A percentile compares a stretch with the other conserved stretches of the same genome.
These are phyloP conservation scores for Boeremia lycopersici DNA, from an alignment of 2,329 filamentous ascomycete species.

Conservation along the genomic window DNA sequence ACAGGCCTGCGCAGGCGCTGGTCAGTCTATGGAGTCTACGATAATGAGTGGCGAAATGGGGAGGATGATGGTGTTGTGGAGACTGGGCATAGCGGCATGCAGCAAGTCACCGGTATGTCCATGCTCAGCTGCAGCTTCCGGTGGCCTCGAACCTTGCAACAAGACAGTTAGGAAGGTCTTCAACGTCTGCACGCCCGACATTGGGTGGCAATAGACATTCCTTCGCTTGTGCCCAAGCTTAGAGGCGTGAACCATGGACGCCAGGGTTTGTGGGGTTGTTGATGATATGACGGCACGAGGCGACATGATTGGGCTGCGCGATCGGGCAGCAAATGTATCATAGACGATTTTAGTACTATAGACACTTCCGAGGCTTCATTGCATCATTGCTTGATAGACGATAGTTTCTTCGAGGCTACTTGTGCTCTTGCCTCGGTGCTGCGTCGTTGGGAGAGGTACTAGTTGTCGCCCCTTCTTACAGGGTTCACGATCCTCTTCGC, in stretches of 20 bases:
- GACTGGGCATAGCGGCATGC: slow-evolving; percentile 22
- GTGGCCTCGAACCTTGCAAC: slow-evolving; percentile 19
- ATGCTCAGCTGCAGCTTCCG: slow-evolving; percentile 21
- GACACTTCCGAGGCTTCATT: slow-evolving; percentile 24
- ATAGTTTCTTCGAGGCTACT: background rate
- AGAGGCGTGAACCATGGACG: slow-evolving; percentile 27
- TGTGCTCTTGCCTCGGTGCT: background rate
- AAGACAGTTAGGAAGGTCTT: slow-evolving; percentile 18
- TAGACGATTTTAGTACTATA: slow-evolving; percentile 25
- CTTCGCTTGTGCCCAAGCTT: slow-evolving; percentile 21
- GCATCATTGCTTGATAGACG: slow-evolving; percentile 6
- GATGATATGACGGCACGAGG: slow-evolving; percentile 14
- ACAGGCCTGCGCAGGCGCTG: slow-evolving; percentile 41
- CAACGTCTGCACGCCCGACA: slow-evolving; percentile 5
- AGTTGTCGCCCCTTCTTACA: slow-evolving; percentile 8
- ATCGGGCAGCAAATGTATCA: slow-evolving; percentile 34
- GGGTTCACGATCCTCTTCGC: slow-evolving; percentile 16
- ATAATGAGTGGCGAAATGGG: slow-evolving; percentile 35
- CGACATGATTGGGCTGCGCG: slow-evolving; percentile 22
- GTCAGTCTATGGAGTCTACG: slow-evolving; percentile 27
- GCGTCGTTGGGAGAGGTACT: background rate
- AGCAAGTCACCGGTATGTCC: slow-evolving; percentile 25
- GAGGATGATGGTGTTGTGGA: slow-evolving; percentile 22
- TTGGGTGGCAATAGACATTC: slow-evolving; percentile 31
- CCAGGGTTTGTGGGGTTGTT: slow-evolving; percentile 26